Base-by-base conservation (phyloP, 225 moss, liverwort and hornwort genomes). In the Pseudoscleropodium purum region DNA sequence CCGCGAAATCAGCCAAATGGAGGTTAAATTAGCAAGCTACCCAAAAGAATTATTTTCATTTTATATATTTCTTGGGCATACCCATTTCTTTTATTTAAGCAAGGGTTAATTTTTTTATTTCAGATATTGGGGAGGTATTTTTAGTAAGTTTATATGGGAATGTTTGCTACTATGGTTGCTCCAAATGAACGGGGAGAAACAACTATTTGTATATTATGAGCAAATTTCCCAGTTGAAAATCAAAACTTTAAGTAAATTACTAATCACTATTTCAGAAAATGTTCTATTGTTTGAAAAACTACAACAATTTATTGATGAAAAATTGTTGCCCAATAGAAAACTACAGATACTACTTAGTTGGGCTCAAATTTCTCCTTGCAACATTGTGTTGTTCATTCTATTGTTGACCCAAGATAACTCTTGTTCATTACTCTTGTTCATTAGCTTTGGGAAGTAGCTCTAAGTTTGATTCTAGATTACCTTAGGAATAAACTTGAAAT, bases 401-500 rank as follows among this genome's bases (percentile, higher is more conserved):
- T 49, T 0, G 0, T 75, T 49, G 20, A 33, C 2, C 51, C 4
- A 45, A 45, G 45, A 45, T 8, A 45, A 45, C 45, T 45, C 7
- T 45, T 45, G 45, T 76, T 0, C 0, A 18, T 4, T 13, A 21
- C 5, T 76, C 7, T 23, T 49, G 2, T 51, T 76, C 8, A 0
- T 75, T 1, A 49, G 0, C 31, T 49, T 75, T 75, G 0, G 1
- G 2, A 0, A 0, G 0, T 33, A 51, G 34, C 17, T 51, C 3
- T 34, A 51, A 5, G 13, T 3, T 68, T 23, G 41, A 25, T 6
- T 72, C 2, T 14, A 1, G 1, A 13, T 49, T 49, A 19, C 7
- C 3, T 11, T 1, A 11, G 2, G 11, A 5, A 0, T 30, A 19
- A 11, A 19, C 8, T 11, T 31, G 3, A 75, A 30, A 30, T 31